phyloP scores from a whole-genome alignment of 805 yeast species.

The Candida taoyuanica region DNA sequence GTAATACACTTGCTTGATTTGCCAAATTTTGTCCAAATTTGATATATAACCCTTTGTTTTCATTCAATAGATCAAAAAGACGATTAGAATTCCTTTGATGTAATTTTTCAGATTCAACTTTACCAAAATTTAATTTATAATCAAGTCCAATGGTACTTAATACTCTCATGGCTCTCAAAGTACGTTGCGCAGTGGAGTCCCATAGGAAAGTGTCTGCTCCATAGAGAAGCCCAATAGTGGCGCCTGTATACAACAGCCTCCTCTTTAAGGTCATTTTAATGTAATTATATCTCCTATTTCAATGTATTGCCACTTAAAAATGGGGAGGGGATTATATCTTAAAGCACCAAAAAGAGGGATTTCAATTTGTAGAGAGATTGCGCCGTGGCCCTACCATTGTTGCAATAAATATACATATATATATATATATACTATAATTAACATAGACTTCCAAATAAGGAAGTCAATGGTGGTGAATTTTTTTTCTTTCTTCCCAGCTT shows the following conservation, averaged over 20 bases:
- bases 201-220: constrained; percentile 35
- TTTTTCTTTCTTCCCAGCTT: too few species aligned
- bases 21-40: constrained; percentile 80
- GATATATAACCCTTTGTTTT: constrained; percentile 60
- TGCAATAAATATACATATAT: too few species aligned
- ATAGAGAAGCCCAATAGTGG: constrained; percentile 17
- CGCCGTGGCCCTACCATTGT: too few species aligned
- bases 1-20: constrained; percentile 65
- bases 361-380: too few species aligned
- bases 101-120: constrained; percentile 43
- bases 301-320: too few species aligned
- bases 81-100: constrained; percentile 58
- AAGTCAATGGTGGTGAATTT: too few species aligned
- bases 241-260: constrained; percentile 11
- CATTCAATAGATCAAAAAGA: constrained; percentile 38
- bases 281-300: too few species aligned
- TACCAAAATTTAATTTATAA: constrained; percentile 51
- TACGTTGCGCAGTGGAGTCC: constrained; percentile 49
- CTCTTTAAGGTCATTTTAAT: too few species aligned
- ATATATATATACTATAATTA: too few species aligned
- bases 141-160: constrained; percentile 52
- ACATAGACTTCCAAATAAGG: too few species aligned
- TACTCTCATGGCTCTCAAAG: constrained; percentile 45
- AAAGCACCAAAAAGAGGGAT: too few species aligned
- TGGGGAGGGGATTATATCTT: too few species aligned